Evolutionary conservation across 2,329 filamentous ascomycete species (phyloP), one percentile per base, ranked within the genome.

Genomic region (Penicillium sp.): DNA sequence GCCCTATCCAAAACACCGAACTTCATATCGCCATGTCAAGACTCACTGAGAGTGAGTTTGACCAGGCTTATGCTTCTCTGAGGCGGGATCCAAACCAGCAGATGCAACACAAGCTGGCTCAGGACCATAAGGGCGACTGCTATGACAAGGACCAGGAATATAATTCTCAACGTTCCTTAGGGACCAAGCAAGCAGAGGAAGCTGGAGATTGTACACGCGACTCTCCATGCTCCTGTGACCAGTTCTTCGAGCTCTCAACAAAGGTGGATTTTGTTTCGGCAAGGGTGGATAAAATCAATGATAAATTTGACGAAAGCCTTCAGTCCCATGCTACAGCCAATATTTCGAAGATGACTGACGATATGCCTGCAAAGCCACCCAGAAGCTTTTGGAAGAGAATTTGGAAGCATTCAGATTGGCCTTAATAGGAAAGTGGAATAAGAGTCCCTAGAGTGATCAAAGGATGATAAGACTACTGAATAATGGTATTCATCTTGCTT

Each of bases 11-110:
- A 25, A 35, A 21, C 27, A 33, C 35, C 27, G 35, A 38, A 18
- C 20, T 43, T 20, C 39, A 36, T 43, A 28, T 15, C 20, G 35
- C 41, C 13, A 27, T 43, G 20, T 11, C 7, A 36, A 39, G 14
- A 32, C 41, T 43, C 26, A 27, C 41, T n/a, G 31, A 27, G 8
- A 21, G 27, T 35, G 36, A 43, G 26, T 36, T 43, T n/a, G 18
- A 39, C 20, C 35, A 20, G 32, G 30, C 31, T 11, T 43, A 36
- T 36, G 31, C 36, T 36, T 36, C 32, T 33, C 28, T 35, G 16
- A 39, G 17, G 36, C 32, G 21, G 27, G 14, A 32, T 31, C n/a
- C 25, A 10, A 38, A 29, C 34, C 23, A 21, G 21, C 34, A 34
- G 25, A 34, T 37, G 10, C 23, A 21, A 37, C 34, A 28, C 29